Evolutionary conservation across 805 yeast genomes (phyloP), one percentile per base, ranked within the genome.

Genomic region (Yamadazyma insecticola): DNA sequence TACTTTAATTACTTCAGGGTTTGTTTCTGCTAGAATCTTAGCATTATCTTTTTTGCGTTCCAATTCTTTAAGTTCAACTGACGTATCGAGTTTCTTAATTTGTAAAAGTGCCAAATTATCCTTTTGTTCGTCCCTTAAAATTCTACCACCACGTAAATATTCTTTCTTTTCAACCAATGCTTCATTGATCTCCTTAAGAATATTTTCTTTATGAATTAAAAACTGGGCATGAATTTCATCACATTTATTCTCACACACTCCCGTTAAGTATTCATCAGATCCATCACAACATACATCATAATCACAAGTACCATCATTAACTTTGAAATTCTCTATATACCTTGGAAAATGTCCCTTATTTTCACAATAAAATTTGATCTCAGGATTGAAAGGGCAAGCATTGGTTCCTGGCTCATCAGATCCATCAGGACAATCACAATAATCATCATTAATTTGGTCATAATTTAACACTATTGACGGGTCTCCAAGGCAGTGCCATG

Each of bases 401-500:
- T 81, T 63, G 1, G 97, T 90, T 0, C 97, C 97, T 0, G 97
- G 96, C 55, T 92, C 97, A 60, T 92, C 98, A 4, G 89, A 78
- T 0, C 97, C 97, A 59, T 92, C 98, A 0, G 97, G 97, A 61
- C 97, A 90, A 50, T 92, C 97, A 58, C 97, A 90, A 50, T 71
- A 81, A 45, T 88, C 82, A 55, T 92, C 97, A 53, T 90, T 90
- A 45, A 90, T 70, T 48, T 78, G 83, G 22, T 62, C 62, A 30
- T 65, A 63, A 24, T 78, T 65, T 13, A 90, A 57, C 13, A 63
- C 64, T 4, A 87, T 74, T n/a, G 74, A 70, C 0, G 92, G 81
- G 47, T 83, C 70, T 19, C 57, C 47, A 22, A 90, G 53, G 60
- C 97, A 90, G 5, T 63, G 56, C 86, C 92, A 90, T 21, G 37